Base-by-base conservation (phyloP, 768 basidiomycete species). In the Auriculariales sp. region DNA sequence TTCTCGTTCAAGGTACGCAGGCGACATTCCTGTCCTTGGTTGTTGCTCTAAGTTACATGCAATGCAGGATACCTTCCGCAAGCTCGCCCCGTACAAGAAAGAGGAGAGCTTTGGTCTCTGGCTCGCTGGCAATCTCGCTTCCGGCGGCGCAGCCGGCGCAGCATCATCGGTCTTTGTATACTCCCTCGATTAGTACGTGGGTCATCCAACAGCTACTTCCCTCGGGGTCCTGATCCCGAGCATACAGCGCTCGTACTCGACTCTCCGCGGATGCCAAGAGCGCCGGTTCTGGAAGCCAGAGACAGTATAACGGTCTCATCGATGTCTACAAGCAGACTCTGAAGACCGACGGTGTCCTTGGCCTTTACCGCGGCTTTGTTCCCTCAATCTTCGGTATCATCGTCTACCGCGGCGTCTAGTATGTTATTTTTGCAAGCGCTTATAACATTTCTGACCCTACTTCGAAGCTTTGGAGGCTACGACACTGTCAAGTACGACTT, bases 391-490 rank as follows among this genome's bases (percentile, higher is more conserved):
- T 67, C 22, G 71, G 71, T 5, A 68, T 71, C 54, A 56, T 65
- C 33, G 66, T 71, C 47, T 71, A 71, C 48, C 59, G 71, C 48
- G 71, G 70, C 19, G 56, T 70, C n/a, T 70, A 70, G 68, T 70
- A 44, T 52, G 69, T 57, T n/a, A n/a, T n/a, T n/a, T n/a, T 29
- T 15, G n/a, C n/a, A 17, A 12, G 45, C 24, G 1, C 15, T 45
- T 19, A 14, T n/a, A 31, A 0, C 6, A 12, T 28, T 5, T 3
- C 10, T 22, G 5, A 39, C 29, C 48, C 34, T 19, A 2, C 49
- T 19, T 46, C 19, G 25, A 32, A 69, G 69, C 55, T 71, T 71
- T 46, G 69, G 70, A 48, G 67, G 66, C 11, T 71, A 71, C 53
- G 69, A 71, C 54, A 69, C 61, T 14, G 58, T 69, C 33, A 59